Percentiles rank a stretch among this genome's conserved stretches.
These are phyloP conservation scores for Citrus trifoliata DNA, from an alignment of 345 rosid species.

Conservation along the genomic window DNA sequence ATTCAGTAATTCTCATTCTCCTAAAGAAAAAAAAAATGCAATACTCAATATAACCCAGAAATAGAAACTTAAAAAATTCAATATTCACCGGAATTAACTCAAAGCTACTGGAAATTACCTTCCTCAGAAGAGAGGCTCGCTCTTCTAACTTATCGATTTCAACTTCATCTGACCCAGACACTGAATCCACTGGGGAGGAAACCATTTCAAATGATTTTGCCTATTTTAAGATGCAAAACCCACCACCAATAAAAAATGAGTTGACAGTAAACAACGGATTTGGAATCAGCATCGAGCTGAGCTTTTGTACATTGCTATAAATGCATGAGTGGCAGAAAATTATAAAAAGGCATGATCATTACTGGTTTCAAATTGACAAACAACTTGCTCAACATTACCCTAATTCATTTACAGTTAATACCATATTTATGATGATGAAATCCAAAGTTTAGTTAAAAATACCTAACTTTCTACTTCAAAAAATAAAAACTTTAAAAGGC, in stretches of 20 bases:
- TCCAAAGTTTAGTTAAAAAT: not conserved
- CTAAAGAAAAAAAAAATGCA: too few relatives aligned
- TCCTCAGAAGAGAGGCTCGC: slow-evolving; percentile 61
- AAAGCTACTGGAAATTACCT: slow-evolving; percentile 37
- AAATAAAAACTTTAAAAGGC: not conserved
- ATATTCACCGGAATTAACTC: not conserved
- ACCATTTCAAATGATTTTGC: slow-evolving; percentile 53
- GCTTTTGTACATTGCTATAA: too few relatives aligned
- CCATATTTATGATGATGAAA: too few relatives aligned
- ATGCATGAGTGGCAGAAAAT: too few relatives aligned
- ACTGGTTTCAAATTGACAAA: too few relatives aligned
- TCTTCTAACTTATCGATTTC: slow-evolving; percentile 75
- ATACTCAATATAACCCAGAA: not conserved
- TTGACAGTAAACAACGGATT: not conserved
- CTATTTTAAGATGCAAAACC: slow-evolving; percentile 27
- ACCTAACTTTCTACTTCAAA: not conserved
- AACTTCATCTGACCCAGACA: slow-evolving; percentile 46
- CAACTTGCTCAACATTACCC: not conserved
- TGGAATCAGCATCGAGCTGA: too few relatives aligned
- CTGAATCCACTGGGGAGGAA: slow-evolving; percentile 26
- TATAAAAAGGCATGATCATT: too few relatives aligned
- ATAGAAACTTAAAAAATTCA: not conserved
- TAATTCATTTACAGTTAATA: too few relatives aligned
- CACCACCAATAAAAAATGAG: not conserved
- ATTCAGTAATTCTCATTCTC: not conserved